A percentile compares a stretch with the other conserved stretches of the same genome.
These are phyloP conservation scores for Cylindrotheca fusiformis DNA, from an alignment of 108 stramenopile species.

Conservation along the genomic window DNA sequence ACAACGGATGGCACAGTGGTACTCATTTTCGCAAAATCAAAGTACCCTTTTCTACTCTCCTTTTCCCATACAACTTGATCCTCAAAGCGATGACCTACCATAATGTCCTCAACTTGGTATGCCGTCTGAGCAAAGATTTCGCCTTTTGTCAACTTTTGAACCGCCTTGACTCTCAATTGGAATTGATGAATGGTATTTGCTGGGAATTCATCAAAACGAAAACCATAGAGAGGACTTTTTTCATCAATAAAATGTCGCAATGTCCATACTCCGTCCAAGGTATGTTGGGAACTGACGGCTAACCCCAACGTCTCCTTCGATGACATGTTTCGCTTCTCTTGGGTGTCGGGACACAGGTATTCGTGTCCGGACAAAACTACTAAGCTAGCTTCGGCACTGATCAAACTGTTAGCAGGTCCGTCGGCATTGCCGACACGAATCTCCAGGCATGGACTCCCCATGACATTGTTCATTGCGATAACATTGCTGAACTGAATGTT, in stretches of 20 bases:
- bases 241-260: constrained; percentile 58
- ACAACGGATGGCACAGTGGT: constrained; percentile 1
- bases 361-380: not conserved
- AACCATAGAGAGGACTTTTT: constrained; percentile 44
- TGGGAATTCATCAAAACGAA: constrained; percentile 1
- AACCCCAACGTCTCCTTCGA: not conserved
- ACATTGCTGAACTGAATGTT: constrained; percentile 10
- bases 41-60: not conserved
- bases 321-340: not conserved
- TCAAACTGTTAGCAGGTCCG: constrained; percentile 2
- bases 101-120: constrained; percentile 5
- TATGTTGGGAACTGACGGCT: not conserved
- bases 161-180: constrained; percentile 6
- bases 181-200: constrained; percentile 1
- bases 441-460: constrained; percentile 9
- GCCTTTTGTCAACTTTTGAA: constrained; percentile 3
- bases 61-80: constrained; percentile 1
- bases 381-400: not conserved
- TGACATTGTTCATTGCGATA: constrained; percentile 19
- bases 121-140: constrained; percentile 1
- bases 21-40: constrained; percentile 15
- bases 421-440: constrained; percentile 19
- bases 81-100: constrained; percentile 14
- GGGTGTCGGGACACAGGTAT: not conserved
- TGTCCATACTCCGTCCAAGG: constrained; percentile 37